Evolutionary conservation across 2,329 filamentous ascomycete genomes (phyloP).

Genomic region (Volutella citrinella): DNA sequence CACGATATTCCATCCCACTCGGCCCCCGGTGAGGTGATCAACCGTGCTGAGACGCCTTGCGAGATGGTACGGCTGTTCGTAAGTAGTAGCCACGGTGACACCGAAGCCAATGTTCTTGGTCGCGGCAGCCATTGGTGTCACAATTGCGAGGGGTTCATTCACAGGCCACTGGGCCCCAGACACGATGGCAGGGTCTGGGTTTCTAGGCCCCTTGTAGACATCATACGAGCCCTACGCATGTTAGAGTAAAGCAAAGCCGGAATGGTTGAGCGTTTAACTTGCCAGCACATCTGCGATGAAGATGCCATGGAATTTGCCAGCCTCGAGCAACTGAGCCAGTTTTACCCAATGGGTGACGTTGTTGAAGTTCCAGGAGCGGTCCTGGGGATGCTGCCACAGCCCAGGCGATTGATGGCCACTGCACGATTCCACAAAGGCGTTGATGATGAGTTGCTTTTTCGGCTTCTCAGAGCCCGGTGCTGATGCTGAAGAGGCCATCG

Average conservation of each 20-base stretch:
- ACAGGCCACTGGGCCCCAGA: conserved; percentile 70
- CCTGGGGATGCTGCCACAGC: conserved; percentile 60
- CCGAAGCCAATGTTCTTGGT: conserved; percentile 68
- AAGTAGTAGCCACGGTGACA: conserved; percentile 67
- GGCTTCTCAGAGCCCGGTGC: too few species aligned
- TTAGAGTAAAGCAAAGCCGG: too few species aligned
- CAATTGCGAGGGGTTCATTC: conserved; percentile 62
- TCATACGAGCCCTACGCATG: too few species aligned
- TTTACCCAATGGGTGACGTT: conserved; percentile 59
- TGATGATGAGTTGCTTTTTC: conserved; percentile 41
- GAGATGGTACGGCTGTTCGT: conserved; percentile 68
- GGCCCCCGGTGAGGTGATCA: conserved; percentile 58
- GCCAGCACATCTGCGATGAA: conserved; percentile 66
- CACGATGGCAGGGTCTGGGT: conserved; percentile 54
- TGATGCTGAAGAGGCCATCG: too few species aligned
- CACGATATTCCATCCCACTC: conserved; percentile 62
- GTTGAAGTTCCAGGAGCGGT: conserved; percentile 62
- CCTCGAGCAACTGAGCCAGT: conserved; percentile 57
- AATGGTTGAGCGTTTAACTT: too few species aligned
- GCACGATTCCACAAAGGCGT: conserved; percentile 42
- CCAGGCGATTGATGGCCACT: conserved; percentile 47
- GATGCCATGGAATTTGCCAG: conserved; percentile 62
- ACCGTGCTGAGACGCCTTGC: conserved; percentile 63
- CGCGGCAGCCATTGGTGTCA: conserved; percentile 68
- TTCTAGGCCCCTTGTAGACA: conserved; percentile 68